Base-by-base conservation (phyloP, 2,329 filamentous ascomycete genomes). In the Geosmithia putterillii region DNA sequence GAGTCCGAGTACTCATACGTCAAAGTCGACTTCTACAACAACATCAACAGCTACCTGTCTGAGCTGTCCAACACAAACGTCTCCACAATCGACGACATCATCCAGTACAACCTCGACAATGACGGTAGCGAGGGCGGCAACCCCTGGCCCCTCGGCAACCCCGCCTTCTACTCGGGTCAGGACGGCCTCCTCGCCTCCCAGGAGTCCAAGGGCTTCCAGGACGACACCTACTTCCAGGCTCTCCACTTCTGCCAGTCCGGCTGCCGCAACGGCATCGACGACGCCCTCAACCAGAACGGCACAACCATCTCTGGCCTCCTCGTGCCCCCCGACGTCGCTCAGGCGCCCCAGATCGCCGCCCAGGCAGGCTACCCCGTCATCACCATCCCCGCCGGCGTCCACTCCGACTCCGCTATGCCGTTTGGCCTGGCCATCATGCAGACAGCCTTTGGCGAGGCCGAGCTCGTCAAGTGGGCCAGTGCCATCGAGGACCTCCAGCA, bases 281-380 rank as follows among this genome's bases (percentile, higher is more conserved):
- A 75, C 10, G 83, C 82, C 2, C 65, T 88, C 7, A 59, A 53
- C 7, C 57, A 69, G 49, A 58, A 66, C 19, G 63, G 62, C 4
- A 57, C 54, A 40, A 62, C 59, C 18, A 63, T 87, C 1, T 70
- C 77, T 44, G 83, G 73, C 2, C 64, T 88, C 2, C 65, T 89
- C 1, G 79, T 85, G 0, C 83, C 83, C 5, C 69, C 81, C 0
- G 76, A 83, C 52, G 78, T 82, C 3, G 82, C 72, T 0, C 79
- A 84, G 56, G 74, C 74, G 4, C 77, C 77, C 48, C 77, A 85
- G 59, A 74, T 85, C 46, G 79, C 81, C 0, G 83, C 84, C 0
- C 81, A 87, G 60, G 84, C 83, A 5, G 82, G 83, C 0, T 88
- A 87, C 54, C 83, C 83, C 0, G 70, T 84, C 54, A 67, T 87